Evolutionary conservation across 2,329 filamentous ascomycete genomes (phyloP).

Genomic region (Cladosporium halotolerans): DNA sequence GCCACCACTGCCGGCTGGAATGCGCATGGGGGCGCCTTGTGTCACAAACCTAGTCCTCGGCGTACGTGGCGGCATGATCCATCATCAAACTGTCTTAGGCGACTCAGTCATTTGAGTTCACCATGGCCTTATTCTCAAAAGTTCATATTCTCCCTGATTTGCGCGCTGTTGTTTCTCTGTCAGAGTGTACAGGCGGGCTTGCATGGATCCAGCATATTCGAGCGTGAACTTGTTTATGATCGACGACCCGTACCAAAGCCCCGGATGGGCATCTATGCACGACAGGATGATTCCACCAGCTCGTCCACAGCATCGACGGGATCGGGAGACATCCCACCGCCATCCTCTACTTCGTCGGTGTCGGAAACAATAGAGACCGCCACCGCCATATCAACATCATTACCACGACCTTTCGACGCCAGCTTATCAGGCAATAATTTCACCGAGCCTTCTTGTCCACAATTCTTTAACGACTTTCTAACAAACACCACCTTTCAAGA

Average conservation of each 20-base stretch:
- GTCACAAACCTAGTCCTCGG: constrained; percentile 15
- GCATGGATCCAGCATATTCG: constrained; percentile 14
- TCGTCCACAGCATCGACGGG: constrained; percentile 14
- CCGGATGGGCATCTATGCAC: constrained; percentile 20
- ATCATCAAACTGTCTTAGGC: constrained; percentile 11
- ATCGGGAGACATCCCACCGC: constrained; percentile 10
- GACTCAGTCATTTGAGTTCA: neutral
- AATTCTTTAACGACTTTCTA: constrained; percentile 64
- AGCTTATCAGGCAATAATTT: constrained; percentile 46
- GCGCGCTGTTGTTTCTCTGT: constrained; percentile 20
- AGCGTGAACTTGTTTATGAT: constrained; percentile 24
- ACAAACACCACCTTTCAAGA: constrained; percentile 58
- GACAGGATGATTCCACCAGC: constrained; percentile 18
- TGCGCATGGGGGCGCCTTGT: constrained; percentile 19
- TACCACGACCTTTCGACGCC: constrained; percentile 43
- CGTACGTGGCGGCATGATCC: constrained; percentile 12
- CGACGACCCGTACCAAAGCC: constrained; percentile 20
- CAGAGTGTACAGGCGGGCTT: constrained; percentile 17
- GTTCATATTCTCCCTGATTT: constrained; percentile 14
- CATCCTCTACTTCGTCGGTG: constrained; percentile 16
- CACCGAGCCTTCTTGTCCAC: constrained; percentile 50
- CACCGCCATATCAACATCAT: constrained; percentile 13
- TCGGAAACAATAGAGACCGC: constrained; percentile 17
- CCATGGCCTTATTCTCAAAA: constrained; percentile 11
- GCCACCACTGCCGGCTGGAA: constrained; percentile 18